phyloP scores from a whole-genome alignment of 805 yeast species.

The Starmerella etchellsii region DNA sequence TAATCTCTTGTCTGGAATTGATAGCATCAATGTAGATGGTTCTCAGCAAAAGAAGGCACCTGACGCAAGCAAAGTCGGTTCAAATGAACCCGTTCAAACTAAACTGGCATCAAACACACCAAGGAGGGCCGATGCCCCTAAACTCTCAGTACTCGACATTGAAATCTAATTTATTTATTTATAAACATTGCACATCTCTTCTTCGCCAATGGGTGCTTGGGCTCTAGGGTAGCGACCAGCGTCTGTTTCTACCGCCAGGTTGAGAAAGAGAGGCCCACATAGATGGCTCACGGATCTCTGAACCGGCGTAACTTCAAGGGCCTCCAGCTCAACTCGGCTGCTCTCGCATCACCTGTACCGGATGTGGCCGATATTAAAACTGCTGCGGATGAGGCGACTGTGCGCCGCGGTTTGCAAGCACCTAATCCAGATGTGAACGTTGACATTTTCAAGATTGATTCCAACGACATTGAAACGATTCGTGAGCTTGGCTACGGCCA shows the following conservation, averaged over 20 bases:
- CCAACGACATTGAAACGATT: constrained; percentile 51
- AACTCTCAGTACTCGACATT: no score
- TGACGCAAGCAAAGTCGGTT: no score
- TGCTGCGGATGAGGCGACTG: background rate
- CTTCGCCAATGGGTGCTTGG: no score
- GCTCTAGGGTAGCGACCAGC: no score
- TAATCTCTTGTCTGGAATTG: constrained; percentile 3
- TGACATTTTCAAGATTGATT: background rate
- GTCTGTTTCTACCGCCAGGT: no score
- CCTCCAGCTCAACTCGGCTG: constrained; percentile 31
- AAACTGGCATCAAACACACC: no score
- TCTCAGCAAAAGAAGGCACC: no score
- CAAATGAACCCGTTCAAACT: no score
- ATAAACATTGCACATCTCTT: no score
- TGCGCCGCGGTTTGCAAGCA: background rate
- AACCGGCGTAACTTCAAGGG: constrained; percentile 40
- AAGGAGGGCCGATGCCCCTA: no score
- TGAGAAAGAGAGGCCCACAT: no score
- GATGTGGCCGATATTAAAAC: background rate
- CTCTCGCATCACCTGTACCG: constrained; percentile 8
- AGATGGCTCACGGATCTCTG: constrained; percentile 10
- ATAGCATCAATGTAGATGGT: constrained; percentile 4
- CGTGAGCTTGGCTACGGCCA: constrained; percentile 83
- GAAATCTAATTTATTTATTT: no score
- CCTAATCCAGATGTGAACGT: background rate